Evolutionary conservation across 83 land plant genomes (phyloP).

Genomic region (Thuja plicata): DNA sequence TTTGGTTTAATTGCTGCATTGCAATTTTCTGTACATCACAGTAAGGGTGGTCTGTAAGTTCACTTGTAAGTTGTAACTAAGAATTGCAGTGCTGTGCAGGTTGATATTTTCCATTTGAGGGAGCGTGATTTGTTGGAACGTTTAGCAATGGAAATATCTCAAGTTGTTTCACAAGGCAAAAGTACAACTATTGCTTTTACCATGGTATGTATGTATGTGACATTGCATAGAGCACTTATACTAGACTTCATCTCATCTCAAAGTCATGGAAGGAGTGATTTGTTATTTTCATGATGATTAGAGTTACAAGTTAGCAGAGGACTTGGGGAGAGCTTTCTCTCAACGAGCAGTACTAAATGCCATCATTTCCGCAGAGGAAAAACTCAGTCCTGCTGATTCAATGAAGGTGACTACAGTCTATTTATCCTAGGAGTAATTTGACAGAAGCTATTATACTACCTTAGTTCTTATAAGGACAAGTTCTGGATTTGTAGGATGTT

Average conservation of each 20-base stretch:
- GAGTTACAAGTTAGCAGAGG: constrained; percentile 85
- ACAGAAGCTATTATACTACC: background rate
- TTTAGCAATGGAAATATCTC: constrained; percentile 59
- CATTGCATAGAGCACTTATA: background rate
- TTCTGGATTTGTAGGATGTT: constrained; percentile 45
- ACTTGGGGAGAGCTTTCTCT: constrained; percentile 80
- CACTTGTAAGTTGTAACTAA: background rate
- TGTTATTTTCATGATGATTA: constrained; percentile 13
- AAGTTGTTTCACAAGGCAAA: constrained; percentile 43
- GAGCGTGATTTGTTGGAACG: constrained; percentile 79
- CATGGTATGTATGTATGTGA: constrained; percentile 39
- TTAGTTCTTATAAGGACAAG: background rate
- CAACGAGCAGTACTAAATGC: constrained; percentile 62
- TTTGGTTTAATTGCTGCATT: constrained; percentile 2
- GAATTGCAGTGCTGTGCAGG: constrained; percentile 38
- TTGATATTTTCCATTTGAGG: constrained; percentile 66
- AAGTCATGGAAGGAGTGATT: constrained; percentile 6
- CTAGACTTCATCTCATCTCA: background rate
- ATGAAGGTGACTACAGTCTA: constrained; percentile 50
- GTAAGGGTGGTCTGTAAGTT: background rate
- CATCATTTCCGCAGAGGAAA: constrained; percentile 49
- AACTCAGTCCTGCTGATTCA: constrained; percentile 31
- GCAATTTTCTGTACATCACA: background rate
- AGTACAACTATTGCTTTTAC: constrained; percentile 61
- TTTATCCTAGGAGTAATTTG: background rate